Evolutionary conservation across 2,329 filamentous ascomycete genomes (phyloP).

Genomic region (Diaporthe sp.): DNA sequence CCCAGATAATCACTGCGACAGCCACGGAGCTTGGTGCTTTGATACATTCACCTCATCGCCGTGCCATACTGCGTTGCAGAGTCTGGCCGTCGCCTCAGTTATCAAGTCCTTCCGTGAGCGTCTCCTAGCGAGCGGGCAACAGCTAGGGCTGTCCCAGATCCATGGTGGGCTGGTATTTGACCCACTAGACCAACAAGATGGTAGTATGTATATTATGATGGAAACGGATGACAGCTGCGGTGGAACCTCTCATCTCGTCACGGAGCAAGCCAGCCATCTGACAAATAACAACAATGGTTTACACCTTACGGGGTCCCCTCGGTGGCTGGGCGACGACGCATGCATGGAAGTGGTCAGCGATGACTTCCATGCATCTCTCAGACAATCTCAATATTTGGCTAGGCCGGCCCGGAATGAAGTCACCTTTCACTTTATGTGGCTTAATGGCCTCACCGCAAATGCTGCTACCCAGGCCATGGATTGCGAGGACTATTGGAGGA

Average conservation of each 20-base stretch:
- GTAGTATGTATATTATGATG: background rate
- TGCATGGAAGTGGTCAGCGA: slow-evolving; percentile 1
- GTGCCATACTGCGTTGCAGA: background rate
- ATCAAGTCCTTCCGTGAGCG: background rate
- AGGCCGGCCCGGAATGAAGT: background rate
- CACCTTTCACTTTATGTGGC: background rate
- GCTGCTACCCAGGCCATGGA: background rate
- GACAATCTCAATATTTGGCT: background rate
- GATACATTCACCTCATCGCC: background rate
- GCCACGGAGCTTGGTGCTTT: background rate
- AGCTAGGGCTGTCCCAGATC: background rate
- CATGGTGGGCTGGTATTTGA: background rate
- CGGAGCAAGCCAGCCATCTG: background rate
- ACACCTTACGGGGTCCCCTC: background rate
- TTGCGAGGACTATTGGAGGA: background rate
- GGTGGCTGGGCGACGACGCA: background rate
- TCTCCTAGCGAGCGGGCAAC: background rate
- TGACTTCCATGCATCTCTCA: background rate
- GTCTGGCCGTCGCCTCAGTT: background rate
- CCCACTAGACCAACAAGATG: background rate
- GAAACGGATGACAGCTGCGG: background rate
- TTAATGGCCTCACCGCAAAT: background rate
- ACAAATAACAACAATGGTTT: background rate
- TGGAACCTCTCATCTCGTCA: background rate
- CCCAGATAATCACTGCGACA: background rate